phyloP scores from a whole-genome alignment of 1,139 yeast genomes.

The Kodamaea derodonti region DNA sequence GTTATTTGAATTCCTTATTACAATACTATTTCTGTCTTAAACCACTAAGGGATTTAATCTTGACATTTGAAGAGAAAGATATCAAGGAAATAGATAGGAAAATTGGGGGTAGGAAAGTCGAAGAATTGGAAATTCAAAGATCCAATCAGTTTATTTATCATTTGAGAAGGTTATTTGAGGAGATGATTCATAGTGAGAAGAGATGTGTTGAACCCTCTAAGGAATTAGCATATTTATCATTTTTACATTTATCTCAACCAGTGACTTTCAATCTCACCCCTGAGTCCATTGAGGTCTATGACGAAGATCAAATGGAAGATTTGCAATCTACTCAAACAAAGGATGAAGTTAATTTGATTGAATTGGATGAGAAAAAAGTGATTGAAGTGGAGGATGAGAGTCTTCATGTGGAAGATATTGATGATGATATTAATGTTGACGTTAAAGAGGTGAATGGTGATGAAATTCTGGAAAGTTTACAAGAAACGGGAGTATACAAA shows the following conservation, averaged over 20 bases:
- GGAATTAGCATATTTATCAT: slow-evolving; percentile 84
- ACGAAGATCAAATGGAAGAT: not conserved
- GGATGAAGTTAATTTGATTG: slow-evolving; percentile 9
- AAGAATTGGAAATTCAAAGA: slow-evolving; percentile 66
- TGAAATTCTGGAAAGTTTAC: not conserved
- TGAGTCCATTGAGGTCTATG: slow-evolving; percentile 6
- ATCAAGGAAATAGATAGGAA: slow-evolving; percentile 37
- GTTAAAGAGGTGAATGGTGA: not conserved
- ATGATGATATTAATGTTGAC: slow-evolving; percentile 1
- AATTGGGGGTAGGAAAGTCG: slow-evolving; percentile 84
- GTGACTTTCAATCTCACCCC: slow-evolving; percentile 47
- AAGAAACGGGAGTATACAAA: not conserved
- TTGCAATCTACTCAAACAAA: slow-evolving; percentile 3
- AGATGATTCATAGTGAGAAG: slow-evolving; percentile 59
- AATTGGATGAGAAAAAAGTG: slow-evolving; percentile 10
- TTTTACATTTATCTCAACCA: slow-evolving; percentile 68
- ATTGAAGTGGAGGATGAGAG: slow-evolving; percentile 10
- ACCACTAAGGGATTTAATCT: slow-evolving; percentile 69
- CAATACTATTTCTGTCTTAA: slow-evolving; percentile 86
- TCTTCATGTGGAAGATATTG: slow-evolving; percentile 7
- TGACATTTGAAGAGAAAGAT: slow-evolving; percentile 46
- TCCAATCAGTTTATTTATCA: slow-evolving; percentile 79
- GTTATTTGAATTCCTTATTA: slow-evolving; percentile 83
- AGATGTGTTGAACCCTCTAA: slow-evolving; percentile 77
- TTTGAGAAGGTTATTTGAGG: slow-evolving; percentile 61